A percentile compares a stretch with the other conserved stretches of the same genome.
Evolutionary conservation across 2,329 filamentous ascomycete species (phyloP).

Genomic region (Calonectria naviculata): DNA sequence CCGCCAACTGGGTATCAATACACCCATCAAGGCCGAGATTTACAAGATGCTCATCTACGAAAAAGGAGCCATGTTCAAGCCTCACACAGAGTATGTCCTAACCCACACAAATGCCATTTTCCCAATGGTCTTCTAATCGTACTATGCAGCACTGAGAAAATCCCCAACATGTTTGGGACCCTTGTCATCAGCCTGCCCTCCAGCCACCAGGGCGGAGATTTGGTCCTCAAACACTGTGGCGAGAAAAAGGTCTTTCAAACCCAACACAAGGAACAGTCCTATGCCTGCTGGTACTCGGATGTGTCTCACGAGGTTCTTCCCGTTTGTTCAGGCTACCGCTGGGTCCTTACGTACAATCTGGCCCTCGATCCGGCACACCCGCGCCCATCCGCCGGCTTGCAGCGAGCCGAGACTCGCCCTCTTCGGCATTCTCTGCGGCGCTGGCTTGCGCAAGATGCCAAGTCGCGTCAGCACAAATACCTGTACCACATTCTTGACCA

Average conservation of each 20-base stretch:
- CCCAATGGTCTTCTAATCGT: neutral
- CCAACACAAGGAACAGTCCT: slow-evolving; percentile 36
- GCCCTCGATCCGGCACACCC: slow-evolving; percentile 30
- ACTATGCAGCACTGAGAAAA: slow-evolving; percentile 53
- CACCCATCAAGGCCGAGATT: slow-evolving; percentile 46
- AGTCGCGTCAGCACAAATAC: slow-evolving; percentile 9
- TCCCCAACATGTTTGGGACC: slow-evolving; percentile 60
- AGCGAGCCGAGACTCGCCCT: slow-evolving; percentile 1
- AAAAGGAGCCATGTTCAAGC: slow-evolving; percentile 60
- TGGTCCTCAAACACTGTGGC: slow-evolving; percentile 53
- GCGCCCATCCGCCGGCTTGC: slow-evolving; percentile 34
- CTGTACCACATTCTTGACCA: slow-evolving; percentile 47
- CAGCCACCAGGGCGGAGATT: slow-evolving; percentile 57
- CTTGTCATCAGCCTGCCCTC: slow-evolving; percentile 61
- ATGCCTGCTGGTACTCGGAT: slow-evolving; percentile 60
- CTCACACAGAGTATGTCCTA: slow-evolving; percentile 53
- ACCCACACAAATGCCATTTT: too few species aligned
- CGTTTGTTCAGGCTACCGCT: slow-evolving; percentile 58
- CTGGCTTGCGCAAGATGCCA: slow-evolving; percentile 37
- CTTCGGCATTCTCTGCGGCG: slow-evolving; percentile 36
- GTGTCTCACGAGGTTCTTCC: slow-evolving; percentile 62
- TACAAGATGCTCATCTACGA: slow-evolving; percentile 63
- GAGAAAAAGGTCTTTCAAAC: slow-evolving; percentile 44
- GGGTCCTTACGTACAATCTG: slow-evolving; percentile 65
- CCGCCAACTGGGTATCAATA: slow-evolving; percentile 45